phyloP scores from a whole-genome alignment of 306 rosid genomes.

The Heteromeles arbutifolia region DNA sequence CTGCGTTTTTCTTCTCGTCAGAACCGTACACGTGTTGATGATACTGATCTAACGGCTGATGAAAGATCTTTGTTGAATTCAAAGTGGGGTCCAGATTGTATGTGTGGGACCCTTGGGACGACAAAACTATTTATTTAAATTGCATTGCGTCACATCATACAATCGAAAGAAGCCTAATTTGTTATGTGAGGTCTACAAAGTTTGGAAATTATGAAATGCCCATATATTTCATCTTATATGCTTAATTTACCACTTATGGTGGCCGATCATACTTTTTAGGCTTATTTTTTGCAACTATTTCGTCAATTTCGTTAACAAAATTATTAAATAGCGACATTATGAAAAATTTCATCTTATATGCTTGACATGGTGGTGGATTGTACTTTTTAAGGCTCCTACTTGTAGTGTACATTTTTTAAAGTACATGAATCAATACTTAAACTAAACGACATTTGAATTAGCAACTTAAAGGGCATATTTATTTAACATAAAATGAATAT shows the following conservation, averaged over 20 bases:
- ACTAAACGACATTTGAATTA: no score
- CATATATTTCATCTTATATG: neutral
- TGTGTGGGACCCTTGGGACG: neutral
- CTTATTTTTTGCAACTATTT: no score
- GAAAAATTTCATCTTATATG: no score
- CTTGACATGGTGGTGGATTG: no score
- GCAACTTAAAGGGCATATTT: no score
- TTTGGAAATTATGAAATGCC: neutral
- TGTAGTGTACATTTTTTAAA: no score
- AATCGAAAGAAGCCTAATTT: neutral
- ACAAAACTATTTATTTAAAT: neutral
- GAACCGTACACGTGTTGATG: neutral
- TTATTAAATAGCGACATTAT: no score
- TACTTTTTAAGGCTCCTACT: no score
- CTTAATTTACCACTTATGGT: neutral
- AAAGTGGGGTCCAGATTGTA: neutral
- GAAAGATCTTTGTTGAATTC: neutral
- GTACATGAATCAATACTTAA: no score
- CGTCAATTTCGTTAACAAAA: no score
- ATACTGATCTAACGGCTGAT: neutral
- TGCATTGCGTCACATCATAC: neutral
- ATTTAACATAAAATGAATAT: no score
- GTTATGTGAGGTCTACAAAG: neutral
- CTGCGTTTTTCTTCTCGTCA: neutral
- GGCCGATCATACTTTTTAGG: no score